Conservation (phyloP, 176 grass and related monocot species). For the Lolium perenne region DNA sequence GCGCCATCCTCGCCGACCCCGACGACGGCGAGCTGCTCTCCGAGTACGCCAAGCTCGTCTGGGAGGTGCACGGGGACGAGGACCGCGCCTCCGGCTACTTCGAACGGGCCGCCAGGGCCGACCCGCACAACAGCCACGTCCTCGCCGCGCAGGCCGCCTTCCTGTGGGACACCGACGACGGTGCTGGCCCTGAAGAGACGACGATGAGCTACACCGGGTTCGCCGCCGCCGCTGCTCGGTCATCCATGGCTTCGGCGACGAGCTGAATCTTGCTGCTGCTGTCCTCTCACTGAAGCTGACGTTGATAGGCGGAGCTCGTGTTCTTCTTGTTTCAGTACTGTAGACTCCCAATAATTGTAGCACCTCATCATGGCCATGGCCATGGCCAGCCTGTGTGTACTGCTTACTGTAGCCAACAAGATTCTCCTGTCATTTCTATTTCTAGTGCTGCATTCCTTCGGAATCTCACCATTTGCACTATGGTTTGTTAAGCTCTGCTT, state of each 20-base stretch:
- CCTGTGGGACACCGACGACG: conserved; percentile 70
- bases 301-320: neutral
- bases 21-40: conserved; percentile 85
- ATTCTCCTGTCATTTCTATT: neutral
- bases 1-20: conserved; percentile 76
- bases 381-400: neutral
- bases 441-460: neutral
- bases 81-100: conserved; percentile 89
- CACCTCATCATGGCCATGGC: neutral
- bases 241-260: conserved; percentile 29
- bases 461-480: too few species aligned
- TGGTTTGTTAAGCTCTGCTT: too few species aligned
- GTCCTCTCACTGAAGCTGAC: neutral
- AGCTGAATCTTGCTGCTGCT: neutral
- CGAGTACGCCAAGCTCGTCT: conserved; percentile 88
- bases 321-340: neutral
- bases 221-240: neutral
- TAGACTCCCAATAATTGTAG: neutral
- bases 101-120: conserved; percentile 63
- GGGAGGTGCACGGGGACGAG: conserved; percentile 79
- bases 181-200: conserved; percentile 29
- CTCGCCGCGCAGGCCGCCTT: conserved; percentile 76
- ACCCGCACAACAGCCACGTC: conserved; percentile 73
- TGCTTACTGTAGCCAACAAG: neutral
- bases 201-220: conserved; percentile 19